Conservation (phyloP, 2,329 filamentous ascomycete genomes). For the Cladosporium cucumerinum region DNA sequence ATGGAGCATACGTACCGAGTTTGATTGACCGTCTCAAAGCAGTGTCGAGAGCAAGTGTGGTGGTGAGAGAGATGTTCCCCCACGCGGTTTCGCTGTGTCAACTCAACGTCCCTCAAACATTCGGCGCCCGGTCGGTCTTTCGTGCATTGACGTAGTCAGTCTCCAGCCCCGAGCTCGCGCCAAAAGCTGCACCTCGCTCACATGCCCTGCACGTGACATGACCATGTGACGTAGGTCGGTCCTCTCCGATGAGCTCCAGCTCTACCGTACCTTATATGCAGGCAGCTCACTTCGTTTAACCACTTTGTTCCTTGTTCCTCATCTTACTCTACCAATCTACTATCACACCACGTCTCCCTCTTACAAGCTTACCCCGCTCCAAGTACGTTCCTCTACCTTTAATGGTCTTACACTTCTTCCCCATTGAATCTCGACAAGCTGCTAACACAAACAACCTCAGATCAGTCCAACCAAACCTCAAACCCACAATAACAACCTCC, state of each 20-base stretch:
- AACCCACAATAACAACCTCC: neutral
- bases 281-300: neutral
- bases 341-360: neutral
- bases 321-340: neutral
- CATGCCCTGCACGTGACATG: neutral
- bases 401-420: neutral
- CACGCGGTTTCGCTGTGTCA: neutral
- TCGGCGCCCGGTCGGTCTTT: neutral
- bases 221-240: neutral
- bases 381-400: neutral
- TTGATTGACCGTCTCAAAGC: neutral
- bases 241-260: neutral
- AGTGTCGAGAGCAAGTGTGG: conserved; percentile 3
- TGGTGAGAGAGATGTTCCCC: conserved; percentile 1
- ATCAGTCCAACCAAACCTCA: neutral
- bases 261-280: neutral
- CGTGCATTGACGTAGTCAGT: conserved; percentile 2
- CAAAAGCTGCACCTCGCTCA: neutral
- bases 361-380: neutral
- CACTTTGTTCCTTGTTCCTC: neutral
- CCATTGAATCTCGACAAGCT: neutral
- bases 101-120: conserved; percentile 9
- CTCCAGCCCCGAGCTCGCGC: neutral
- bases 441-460: neutral
- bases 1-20: neutral